Evolutionary conservation across 805 yeast genomes (phyloP), one percentile per base, ranked within the genome.

Genomic region (Ascoidea asiatica): DNA sequence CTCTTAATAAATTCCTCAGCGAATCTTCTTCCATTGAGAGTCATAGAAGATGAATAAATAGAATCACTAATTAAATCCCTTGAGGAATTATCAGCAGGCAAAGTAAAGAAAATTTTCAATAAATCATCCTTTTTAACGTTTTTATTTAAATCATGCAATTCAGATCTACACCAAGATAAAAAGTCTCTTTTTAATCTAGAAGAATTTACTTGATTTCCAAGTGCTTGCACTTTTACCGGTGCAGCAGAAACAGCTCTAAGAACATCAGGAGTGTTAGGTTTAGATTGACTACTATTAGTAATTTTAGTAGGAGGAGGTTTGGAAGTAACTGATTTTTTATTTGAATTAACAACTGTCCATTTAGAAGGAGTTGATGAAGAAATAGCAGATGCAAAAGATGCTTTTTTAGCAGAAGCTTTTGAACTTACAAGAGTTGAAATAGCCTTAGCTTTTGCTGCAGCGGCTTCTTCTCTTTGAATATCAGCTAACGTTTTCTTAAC

Each of bases 21-120:
- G 67, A 89, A 90, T 52, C 95, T 72, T 58, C 95, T 79, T 20
- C 97, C 97, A 60, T 92, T 96, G 83, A 90, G 79, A 1, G 89
- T 81, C 2, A 89, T 74, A 38, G 95, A 82, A 48, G 87, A 83
- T 21, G 92, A 79, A 64, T 87, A 88, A 47, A 90, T 78, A 11
- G 96, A 86, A 56, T 90, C 98, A 1, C 95, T 81, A 57, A 90
- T 88, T 58, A 90, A 84, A 59, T 81, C 95, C 42, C 72, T 69
- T 0, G 95, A 77, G 52, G 87, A 95, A 5, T 70, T 53, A 37
- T 79, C 75, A n/a, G 73, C 63, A 35, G 97, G 96, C 49, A 90
- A 72, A 48, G 87, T 79, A 49, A 89, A 66, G 54, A 92, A 72
- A 57, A 92, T 79, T 45, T 82, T 79, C 42, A 90, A 66, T 38